Evolutionary conservation across 2,329 filamentous ascomycete species (phyloP).

Genomic region (Botrytis deweyae): DNA sequence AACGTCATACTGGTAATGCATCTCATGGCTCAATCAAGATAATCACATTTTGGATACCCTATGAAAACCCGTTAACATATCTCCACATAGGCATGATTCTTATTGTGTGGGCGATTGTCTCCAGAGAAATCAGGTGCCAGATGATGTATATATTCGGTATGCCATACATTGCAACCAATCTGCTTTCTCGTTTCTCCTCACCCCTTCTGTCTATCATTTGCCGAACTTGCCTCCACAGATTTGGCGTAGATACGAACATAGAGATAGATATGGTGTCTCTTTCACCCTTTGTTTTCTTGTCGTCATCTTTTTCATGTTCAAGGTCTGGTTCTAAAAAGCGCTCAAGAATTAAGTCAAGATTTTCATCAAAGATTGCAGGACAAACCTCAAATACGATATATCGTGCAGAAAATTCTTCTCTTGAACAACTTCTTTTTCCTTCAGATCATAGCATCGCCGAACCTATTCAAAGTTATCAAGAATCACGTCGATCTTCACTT

Average conservation of each 20-base stretch:
- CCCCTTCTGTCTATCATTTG: slow-evolving; percentile 1
- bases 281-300: neutral
- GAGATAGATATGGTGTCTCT: slow-evolving; percentile 18
- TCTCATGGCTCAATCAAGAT: neutral
- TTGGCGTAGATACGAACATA: neutral
- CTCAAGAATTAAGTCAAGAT: neutral
- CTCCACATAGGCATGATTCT: neutral
- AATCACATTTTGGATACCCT: neutral
- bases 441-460: neutral
- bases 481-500: neutral
- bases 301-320: slow-evolving; percentile 9
- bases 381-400: neutral
- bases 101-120: neutral
- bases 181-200: neutral
- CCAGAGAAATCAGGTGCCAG: neutral
- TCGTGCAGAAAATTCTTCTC: neutral
- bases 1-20: slow-evolving; percentile 4
- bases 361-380: neutral
- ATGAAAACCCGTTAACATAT: neutral
- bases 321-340: neutral
- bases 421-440: slow-evolving; percentile 14
- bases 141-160: slow-evolving; percentile 1
- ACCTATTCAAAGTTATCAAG: neutral
- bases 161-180: neutral
- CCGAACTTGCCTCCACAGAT: neutral